Conservation (phyloP, 306 rosid genomes). For the Calophaca sinica region DNA sequence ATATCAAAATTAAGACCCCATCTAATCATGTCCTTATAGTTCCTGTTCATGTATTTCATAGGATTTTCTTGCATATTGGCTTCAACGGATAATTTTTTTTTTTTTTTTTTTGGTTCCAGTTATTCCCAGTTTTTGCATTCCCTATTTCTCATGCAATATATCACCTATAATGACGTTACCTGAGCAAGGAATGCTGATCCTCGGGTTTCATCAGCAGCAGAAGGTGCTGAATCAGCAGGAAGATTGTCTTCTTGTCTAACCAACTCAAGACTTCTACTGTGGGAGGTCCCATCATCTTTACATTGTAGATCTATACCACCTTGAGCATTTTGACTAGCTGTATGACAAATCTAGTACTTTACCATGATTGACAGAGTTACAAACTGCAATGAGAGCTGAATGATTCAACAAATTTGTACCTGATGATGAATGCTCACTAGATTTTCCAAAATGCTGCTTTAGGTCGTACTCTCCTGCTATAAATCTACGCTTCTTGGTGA, state of each 20-base stretch:
- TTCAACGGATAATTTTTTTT: slow-evolving; percentile 4
- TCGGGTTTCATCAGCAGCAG: slow-evolving; percentile 62
- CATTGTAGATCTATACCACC: slow-evolving; percentile 46
- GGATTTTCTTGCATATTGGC: slow-evolving; percentile 31
- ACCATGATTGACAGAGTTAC: slow-evolving; percentile 50
- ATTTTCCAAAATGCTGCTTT: slow-evolving; percentile 45
- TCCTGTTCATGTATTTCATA: slow-evolving; percentile 8
- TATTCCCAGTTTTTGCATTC: slow-evolving; percentile 25
- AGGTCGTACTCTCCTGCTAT: slow-evolving; percentile 57
- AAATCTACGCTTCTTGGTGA: slow-evolving; percentile 72
- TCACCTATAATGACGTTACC: slow-evolving; percentile 56
- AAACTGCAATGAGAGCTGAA: slow-evolving; percentile 35
- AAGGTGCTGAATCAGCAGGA: slow-evolving; percentile 49
- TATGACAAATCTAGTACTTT: slow-evolving; percentile 48
- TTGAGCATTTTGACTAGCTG: slow-evolving; percentile 55
- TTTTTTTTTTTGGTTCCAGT: not conserved
- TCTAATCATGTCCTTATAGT: slow-evolving; percentile 7
- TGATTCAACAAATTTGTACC: slow-evolving; percentile 47
- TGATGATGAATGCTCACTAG: slow-evolving; percentile 53
- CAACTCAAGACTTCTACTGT: slow-evolving; percentile 50
- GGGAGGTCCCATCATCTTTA: slow-evolving; percentile 49
- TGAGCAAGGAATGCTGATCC: slow-evolving; percentile 86
- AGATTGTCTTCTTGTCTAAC: slow-evolving; percentile 46
- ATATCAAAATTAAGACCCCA: slow-evolving; percentile 36
- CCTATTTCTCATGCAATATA: slow-evolving; percentile 30